Evolutionary conservation across 176 grass and related monocot species (phyloP).

Genomic region (Otatea glauca): DNA sequence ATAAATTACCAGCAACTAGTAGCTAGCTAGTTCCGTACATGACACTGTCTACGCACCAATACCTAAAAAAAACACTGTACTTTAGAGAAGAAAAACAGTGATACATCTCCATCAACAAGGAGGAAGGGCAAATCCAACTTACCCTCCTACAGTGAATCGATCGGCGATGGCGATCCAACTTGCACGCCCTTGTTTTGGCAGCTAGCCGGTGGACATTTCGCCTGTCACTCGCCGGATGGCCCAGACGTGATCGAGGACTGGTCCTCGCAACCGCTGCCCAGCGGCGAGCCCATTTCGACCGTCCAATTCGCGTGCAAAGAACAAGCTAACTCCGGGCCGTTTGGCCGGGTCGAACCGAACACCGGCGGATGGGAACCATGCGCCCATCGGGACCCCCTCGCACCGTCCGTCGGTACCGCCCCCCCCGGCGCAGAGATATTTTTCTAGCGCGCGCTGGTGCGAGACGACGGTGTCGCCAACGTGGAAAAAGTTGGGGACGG

Average conservation of each 20-base stretch:
- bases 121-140: conserved; percentile 31
- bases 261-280: not conserved
- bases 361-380: conserved; percentile 30
- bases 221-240: conserved; percentile 28
- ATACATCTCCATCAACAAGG: conserved; percentile 14
- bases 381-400: conserved; percentile 14
- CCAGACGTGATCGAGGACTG: conserved; percentile 4
- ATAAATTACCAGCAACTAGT: not conserved
- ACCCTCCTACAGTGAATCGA: not conserved
- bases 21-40: not conserved
- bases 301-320: conserved; percentile 20
- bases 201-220: conserved; percentile 28
- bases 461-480: conserved; percentile 3
- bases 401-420: conserved; percentile 8
- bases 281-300: conserved; percentile 24
- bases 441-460: not conserved
- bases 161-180: conserved; percentile 35
- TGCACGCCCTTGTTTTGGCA: conserved; percentile 35
- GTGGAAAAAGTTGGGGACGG: not conserved
- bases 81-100: not conserved
- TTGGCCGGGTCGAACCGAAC: conserved; percentile 26
- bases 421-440: conserved; percentile 36
- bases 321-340: not conserved
- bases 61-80: not conserved
- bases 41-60: not conserved